These are phyloP conservation scores for Fusarium sp. DNA, from an alignment of 2,329 filamentous ascomycete species.

Conservation along the genomic window DNA sequence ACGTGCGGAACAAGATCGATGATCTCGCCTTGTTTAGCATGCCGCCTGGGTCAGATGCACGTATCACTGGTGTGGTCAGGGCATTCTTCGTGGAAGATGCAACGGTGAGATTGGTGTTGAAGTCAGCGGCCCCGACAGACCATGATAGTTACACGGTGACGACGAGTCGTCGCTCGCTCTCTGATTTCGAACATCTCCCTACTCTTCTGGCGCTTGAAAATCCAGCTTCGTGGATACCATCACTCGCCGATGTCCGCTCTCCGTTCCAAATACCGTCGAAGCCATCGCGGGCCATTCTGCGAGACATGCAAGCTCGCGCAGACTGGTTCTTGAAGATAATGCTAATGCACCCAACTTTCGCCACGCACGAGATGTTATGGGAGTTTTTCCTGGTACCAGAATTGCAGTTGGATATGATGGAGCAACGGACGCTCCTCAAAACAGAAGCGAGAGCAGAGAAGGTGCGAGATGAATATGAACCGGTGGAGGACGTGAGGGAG, in stretches of 20 bases:
- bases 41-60: constrained; percentile 73
- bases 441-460: constrained; percentile 83
- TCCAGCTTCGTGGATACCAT: constrained; percentile 93
- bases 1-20: constrained; percentile 95
- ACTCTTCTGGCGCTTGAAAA: constrained; percentile 87
- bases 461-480: constrained; percentile 87
- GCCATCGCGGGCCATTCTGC: constrained; percentile 84
- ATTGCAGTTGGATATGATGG: constrained; percentile 88
- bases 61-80: constrained; percentile 90
- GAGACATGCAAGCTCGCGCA: constrained; percentile 85
- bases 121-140: constrained; percentile 87
- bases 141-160: constrained; percentile 90
- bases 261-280: constrained; percentile 94
- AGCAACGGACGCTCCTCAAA: constrained; percentile 86
- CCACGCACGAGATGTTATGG: constrained; percentile 97
- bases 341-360: constrained; percentile 87
- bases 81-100: constrained; percentile 98
- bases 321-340: constrained; percentile 90
- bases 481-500: constrained; percentile 82
- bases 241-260: constrained; percentile 77
- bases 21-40: constrained; percentile 87
- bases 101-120: constrained; percentile 89
- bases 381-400: constrained; percentile 98
- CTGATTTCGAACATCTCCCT: constrained; percentile 90
- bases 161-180: constrained; percentile 85